Evolutionary conservation across 1,139 yeast genomes (phyloP).

Genomic region (Yamadazyma sp.): DNA sequence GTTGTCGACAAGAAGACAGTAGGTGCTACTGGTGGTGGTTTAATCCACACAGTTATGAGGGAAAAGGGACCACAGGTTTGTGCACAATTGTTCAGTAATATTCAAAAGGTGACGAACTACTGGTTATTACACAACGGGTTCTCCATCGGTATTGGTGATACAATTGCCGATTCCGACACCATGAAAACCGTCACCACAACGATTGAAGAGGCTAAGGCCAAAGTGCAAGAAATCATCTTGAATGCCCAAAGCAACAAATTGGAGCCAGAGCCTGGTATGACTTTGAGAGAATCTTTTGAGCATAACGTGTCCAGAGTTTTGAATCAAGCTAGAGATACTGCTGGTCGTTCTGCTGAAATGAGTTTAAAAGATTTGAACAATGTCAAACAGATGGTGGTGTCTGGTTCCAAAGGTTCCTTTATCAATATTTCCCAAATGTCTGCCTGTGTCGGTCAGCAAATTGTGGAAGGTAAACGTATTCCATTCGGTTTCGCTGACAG

Average conservation of each 20-base stretch:
- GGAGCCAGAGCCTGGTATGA: slow-evolving; percentile 99
- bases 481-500: slow-evolving; percentile 97
- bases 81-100: slow-evolving; percentile 87
- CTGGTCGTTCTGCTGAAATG: slow-evolving; percentile 98
- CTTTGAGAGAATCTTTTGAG: slow-evolving; percentile 96
- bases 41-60: slow-evolving; percentile 94
- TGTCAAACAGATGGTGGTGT: slow-evolving; percentile 98
- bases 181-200: slow-evolving; percentile 93
- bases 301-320: slow-evolving; percentile 93
- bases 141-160: slow-evolving; percentile 99
- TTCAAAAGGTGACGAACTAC: slow-evolving; percentile 92
- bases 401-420: slow-evolving; percentile 99
- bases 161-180: slow-evolving; percentile 96
- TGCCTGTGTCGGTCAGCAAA: slow-evolving; percentile 99
- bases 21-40: slow-evolving; percentile 98
- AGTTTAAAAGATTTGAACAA: slow-evolving; percentile 91
- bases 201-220: slow-evolving; percentile 86
- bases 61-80: slow-evolving; percentile 93
- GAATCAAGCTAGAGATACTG: slow-evolving; percentile 98
- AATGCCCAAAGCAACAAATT: slow-evolving; percentile 88
- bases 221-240: slow-evolving; percentile 88
- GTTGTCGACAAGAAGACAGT: slow-evolving; percentile 97
- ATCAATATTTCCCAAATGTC: slow-evolving; percentile 99
- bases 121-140: slow-evolving; percentile 97
- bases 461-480: slow-evolving; percentile 99